A percentile compares a stretch with the other conserved stretches of the same genome.
Evolutionary conservation across 2,329 filamentous ascomycete genomes (phyloP).

Genomic region (Hymenoscyphus occultus): DNA sequence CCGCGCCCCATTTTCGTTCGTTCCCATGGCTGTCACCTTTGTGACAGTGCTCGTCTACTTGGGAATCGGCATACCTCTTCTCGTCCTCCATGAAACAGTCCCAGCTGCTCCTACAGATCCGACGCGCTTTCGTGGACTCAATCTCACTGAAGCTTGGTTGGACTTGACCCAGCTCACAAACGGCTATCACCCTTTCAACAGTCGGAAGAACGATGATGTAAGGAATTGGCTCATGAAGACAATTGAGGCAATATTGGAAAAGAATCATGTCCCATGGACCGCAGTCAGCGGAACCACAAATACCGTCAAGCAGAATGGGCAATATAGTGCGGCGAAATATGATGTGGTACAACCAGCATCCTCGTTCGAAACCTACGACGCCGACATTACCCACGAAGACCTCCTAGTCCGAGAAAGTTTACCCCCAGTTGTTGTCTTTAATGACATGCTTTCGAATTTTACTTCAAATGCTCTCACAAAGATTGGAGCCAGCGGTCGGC

Average conservation of each 20-base stretch:
- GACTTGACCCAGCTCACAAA: slow-evolving; percentile 75
- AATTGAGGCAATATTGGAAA: slow-evolving; percentile 65
- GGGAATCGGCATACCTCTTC: slow-evolving; percentile 67
- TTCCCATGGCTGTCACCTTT: slow-evolving; percentile 75
- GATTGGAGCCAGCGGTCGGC: slow-evolving; percentile 35
- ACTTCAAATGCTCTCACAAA: slow-evolving; percentile 57
- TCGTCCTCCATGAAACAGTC: slow-evolving; percentile 73
- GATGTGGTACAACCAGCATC: neutral
- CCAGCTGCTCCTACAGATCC: slow-evolving; percentile 60
- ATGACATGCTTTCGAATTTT: slow-evolving; percentile 76
- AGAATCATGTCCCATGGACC: slow-evolving; percentile 52
- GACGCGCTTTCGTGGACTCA: slow-evolving; percentile 60
- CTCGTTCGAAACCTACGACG: neutral
- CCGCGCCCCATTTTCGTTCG: slow-evolving; percentile 68
- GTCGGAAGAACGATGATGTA: slow-evolving; percentile 75
- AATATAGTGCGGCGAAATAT: neutral
- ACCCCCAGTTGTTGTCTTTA: slow-evolving; percentile 64
- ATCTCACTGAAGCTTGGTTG: slow-evolving; percentile 81
- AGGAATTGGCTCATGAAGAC: slow-evolving; percentile 71
- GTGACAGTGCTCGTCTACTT: slow-evolving; percentile 75
- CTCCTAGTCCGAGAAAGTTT: slow-evolving; percentile 17
- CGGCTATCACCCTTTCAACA: slow-evolving; percentile 86
- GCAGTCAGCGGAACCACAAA: slow-evolving; percentile 36
- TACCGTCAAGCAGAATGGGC: neutral
- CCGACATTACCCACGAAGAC: slow-evolving; percentile 19